Base-by-base conservation (phyloP, 352 stramenopile genomes). In the Globisporangium orthogonon region DNA sequence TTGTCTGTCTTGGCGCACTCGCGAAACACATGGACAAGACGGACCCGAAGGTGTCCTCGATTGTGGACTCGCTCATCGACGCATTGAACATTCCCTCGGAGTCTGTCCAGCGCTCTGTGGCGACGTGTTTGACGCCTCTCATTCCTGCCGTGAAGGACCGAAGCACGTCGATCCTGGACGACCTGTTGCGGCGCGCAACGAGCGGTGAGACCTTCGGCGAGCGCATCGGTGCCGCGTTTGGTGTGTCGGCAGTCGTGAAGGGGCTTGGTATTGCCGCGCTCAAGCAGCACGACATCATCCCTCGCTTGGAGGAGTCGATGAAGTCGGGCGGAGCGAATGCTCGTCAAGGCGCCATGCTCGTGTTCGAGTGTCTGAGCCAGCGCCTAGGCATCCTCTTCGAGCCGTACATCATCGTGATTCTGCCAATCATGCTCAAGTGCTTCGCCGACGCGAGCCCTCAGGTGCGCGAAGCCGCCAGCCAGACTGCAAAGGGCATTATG, bases 231-330 rank as follows among this genome's bases (percentile, higher is more conserved):
- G 96, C 95, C 41, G 97, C 97, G 1, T 98, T 98, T 52, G 98
- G 97, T 58, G 86, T 99, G 52, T 98, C 96, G 29, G 97, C 97
- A 39, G 87, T 97, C n/a, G 89, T 99, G 1, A 99, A 99, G 80
- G 98, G 97, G 5, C 92, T 99, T 65, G 97, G 97, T 61, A 99
- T 99, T 62, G 94, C 94, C 44, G 85, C 91, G 41, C 75, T 99
- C 11, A 99, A 99, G 71, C 95, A 98, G 60, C 97, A 98, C 68
- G 82, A 96, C 48, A 85, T 99, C 61, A 98, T 99, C 44, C 89
- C 87, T 70, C 95, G 74, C 35, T 70, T 95, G 15, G 86, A 95
- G 48, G 83, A 94, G 28, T 66, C 73, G 13, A 94, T 93, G 82
- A 91, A 92, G 66, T 74, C 59, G 15, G 76, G 70, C 50, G 80